Percentiles rank a stretch among this genome's conserved stretches.
Conservation (phyloP, 2,329 filamentous ascomycete genomes). For the Fusarium keratoplasticum region DNA sequence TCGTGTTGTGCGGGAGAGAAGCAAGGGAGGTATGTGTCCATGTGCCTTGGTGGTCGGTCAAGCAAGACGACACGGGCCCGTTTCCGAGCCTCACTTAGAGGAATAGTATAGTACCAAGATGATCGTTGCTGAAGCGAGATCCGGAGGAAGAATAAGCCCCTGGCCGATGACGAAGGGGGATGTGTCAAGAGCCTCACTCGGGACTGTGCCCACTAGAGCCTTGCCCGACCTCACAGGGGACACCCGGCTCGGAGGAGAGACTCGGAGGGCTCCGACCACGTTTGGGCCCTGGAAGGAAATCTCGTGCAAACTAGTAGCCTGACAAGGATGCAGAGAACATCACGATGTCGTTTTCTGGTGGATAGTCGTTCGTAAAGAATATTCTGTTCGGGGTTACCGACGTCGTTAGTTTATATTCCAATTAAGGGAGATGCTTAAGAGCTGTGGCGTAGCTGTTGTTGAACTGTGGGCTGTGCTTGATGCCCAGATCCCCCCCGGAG, state of each 20-base stretch:
- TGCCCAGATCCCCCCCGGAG: not conserved
- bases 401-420: not conserved
- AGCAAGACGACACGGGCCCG: slow-evolving; percentile 9
- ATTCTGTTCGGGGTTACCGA: slow-evolving; percentile 34
- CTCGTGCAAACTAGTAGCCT: not conserved
- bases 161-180: slow-evolving; percentile 5
- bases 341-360: not conserved
- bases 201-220: slow-evolving; percentile 7
- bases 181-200: slow-evolving; percentile 10
- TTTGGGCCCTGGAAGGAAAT: not conserved
- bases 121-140: slow-evolving; percentile 14
- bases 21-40: not conserved
- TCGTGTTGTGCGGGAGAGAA: not conserved
- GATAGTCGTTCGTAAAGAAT: not conserved
- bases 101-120: not conserved
- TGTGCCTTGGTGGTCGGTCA: no score
- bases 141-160: not conserved
- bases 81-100: slow-evolving; percentile 13
- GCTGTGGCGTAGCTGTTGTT: slow-evolving; percentile 4
- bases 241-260: slow-evolving; percentile 1
- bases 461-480: slow-evolving; percentile 14
- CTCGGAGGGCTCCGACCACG: slow-evolving; percentile 3
- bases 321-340: not conserved
- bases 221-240: slow-evolving; percentile 5
- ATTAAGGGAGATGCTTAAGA: not conserved